Percentiles rank a stretch among this genome's conserved stretches.
phyloP scores from a whole-genome alignment of 768 basidiomycete species.

The Trametes cingulata region DNA sequence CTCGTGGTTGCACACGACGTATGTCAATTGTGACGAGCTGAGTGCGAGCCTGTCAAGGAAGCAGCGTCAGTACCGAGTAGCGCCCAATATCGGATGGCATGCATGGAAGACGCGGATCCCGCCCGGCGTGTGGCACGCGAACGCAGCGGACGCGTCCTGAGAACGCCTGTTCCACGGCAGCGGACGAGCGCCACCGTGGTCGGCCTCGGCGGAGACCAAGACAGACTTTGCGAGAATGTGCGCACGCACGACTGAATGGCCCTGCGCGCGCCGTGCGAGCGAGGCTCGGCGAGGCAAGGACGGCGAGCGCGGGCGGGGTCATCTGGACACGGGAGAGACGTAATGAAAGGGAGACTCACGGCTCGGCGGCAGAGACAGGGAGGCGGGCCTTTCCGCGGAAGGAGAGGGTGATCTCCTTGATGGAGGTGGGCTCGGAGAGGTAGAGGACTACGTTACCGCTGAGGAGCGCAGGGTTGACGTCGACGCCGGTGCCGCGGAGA shows the following conservation, averaged over 20 bases:
- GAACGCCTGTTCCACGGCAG: not conserved
- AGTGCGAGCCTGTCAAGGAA: constrained; percentile 30
- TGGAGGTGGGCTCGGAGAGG: constrained; percentile 78
- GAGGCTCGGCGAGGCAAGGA: not conserved
- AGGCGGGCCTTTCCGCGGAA: constrained; percentile 83
- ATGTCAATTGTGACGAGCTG: constrained; percentile 50
- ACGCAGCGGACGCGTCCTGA: not conserved
- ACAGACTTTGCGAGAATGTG: constrained; percentile 1
- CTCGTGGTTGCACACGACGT: constrained; percentile 76
- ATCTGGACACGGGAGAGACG: constrained; percentile 12
- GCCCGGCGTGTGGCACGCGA: not conserved
- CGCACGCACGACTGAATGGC: constrained; percentile 2
- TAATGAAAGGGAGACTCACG: constrained; percentile 45
- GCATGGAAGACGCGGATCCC: constrained; percentile 16
- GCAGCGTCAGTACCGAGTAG: constrained; percentile 4
- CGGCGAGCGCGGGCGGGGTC: not conserved
- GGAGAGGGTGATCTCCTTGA: constrained; percentile 81
- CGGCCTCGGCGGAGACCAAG: not conserved
- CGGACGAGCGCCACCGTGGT: not conserved
- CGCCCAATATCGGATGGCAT: not conserved
- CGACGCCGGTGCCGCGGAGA: constrained; percentile 77
- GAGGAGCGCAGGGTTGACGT: constrained; percentile 80
- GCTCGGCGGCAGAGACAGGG: constrained; percentile 55
- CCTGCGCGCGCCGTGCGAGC: not conserved
- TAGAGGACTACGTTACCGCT: constrained; percentile 80